Evolutionary conservation across 371 early-diverging fungal species (phyloP), one percentile per base, ranked within the genome.

Genomic region (Circinella umbellata): DNA sequence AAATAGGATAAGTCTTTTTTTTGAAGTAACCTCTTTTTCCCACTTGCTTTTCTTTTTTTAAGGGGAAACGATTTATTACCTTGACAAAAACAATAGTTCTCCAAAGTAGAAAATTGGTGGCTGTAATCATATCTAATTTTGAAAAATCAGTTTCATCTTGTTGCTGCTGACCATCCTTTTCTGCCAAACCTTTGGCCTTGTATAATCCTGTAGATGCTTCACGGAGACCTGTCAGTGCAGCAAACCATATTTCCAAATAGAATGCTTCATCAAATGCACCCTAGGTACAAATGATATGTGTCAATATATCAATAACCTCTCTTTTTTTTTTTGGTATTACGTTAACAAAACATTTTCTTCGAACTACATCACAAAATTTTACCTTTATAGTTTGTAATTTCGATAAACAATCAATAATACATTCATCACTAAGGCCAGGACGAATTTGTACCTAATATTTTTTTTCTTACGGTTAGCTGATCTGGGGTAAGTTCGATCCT

Each of bases 231-330:
- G 81, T 82, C 6, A 85, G 53, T 4, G 80, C 80, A 1, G 81
- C 70, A 59, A 82, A 72, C 85, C 82, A 82, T 17, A 85, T 42
- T 53, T 85, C 85, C 4, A 82, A 39, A 66, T 74, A 85, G 68
- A 85, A 85, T 0, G 83, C 78, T 63, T 81, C 85, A 68, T 85
- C 85, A 75, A 82, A 82, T 0, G 82, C 76, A 0, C 85, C 85
- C 82, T 82, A 39, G 15, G 27, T 34, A 63, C 54, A 18, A 18
- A 64, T 35, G 18, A 7, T 34, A 42, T 42, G 11, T 42, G 11
- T 11, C 1, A 9, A 42, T 42, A 27, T 27, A 27, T 27, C 27
- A 27, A 27, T 27, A 27, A 27, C 27, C 27, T 27, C 27, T 27
- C 2, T 27, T 27, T 27, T 27, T 27, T 27, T 27, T n/a, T n/a